A percentile compares a stretch with the other conserved stretches of the same genome.
Evolutionary conservation across 108 stramenopile species (phyloP).

Genomic region (Nitzschia sp.): DNA sequence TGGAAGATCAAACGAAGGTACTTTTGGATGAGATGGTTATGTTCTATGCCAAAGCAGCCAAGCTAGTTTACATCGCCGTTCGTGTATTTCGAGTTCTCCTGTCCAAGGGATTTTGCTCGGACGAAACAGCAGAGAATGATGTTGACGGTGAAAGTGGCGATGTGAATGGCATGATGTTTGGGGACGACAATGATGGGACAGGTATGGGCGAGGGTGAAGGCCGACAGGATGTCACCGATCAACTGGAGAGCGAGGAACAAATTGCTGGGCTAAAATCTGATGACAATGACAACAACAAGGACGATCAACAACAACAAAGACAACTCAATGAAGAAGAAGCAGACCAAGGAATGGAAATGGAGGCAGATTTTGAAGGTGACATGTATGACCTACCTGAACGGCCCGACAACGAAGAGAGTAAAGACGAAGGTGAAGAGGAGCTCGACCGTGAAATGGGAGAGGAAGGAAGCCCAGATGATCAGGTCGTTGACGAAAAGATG

Average conservation of each 20-base stretch:
- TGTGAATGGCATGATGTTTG: constrained; percentile 79
- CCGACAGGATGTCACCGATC: constrained; percentile 94
- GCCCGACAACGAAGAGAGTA: constrained; percentile 57
- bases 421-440: constrained; percentile 91
- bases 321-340: constrained; percentile 92
- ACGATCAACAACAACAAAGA: constrained; percentile 54
- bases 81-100: constrained; percentile 89
- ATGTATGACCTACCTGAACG: constrained; percentile 91
- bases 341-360: constrained; percentile 98
- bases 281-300: constrained; percentile 51
- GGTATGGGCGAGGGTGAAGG: constrained; percentile 99
- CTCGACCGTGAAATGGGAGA: constrained; percentile 98
- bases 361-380: constrained; percentile 95
- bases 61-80: constrained; percentile 81
- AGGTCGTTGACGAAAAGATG: constrained; percentile 96
- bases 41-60: constrained; percentile 65
- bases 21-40: constrained; percentile 38
- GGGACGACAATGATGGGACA: constrained; percentile 95
- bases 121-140: constrained; percentile 77
- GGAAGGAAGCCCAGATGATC: constrained; percentile 80
- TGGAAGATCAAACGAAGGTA: constrained; percentile 34
- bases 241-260: constrained; percentile 97
- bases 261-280: constrained; percentile 91
- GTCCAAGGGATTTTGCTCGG: constrained; percentile 91
- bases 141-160: constrained; percentile 70